A percentile compares a stretch with the other conserved stretches of the same genome.
phyloP scores from a whole-genome alignment of 2,329 filamentous ascomycete species.

The Cercospora canescens region DNA sequence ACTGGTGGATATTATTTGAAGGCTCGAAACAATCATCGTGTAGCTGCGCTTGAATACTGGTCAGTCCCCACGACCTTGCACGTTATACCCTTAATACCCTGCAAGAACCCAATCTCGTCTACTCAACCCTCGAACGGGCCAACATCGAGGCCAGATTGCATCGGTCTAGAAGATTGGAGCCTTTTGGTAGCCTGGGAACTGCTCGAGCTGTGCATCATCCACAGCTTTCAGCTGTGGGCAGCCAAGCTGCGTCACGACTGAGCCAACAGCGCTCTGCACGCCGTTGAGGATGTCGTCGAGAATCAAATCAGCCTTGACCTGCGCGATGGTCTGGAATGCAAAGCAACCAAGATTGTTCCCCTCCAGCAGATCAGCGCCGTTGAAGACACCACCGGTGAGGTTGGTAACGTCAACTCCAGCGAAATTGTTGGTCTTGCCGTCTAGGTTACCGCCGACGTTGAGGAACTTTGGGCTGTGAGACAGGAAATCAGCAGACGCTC shows the following conservation, averaged over 20 bases:
- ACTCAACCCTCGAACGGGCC: background rate
- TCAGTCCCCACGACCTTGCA: too few relatives aligned
- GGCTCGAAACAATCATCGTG: too few relatives aligned
- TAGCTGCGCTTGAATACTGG: too few relatives aligned
- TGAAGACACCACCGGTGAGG: conserved; percentile 46
- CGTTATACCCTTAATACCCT: too few relatives aligned
- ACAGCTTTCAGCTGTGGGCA: conserved; percentile 32
- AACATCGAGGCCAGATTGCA: too few relatives aligned
- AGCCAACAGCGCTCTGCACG: conserved; percentile 17
- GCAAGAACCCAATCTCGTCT: too few relatives aligned
- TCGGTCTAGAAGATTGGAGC: background rate
- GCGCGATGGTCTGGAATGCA: conserved; percentile 37
- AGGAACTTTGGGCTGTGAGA: conserved; percentile 31
- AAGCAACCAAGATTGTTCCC: conserved; percentile 42
- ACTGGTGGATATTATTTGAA: too few relatives aligned
- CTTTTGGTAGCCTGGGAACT: conserved; percentile 32
- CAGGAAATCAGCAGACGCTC: background rate
- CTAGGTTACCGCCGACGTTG: conserved; percentile 39
- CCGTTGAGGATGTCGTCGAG: conserved; percentile 11
- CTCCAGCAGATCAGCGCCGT: conserved; percentile 29
- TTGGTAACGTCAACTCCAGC: conserved; percentile 37
- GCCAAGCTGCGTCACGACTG: conserved; percentile 22
- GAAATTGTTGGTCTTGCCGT: conserved; percentile 39
- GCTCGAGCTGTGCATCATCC: conserved; percentile 29
- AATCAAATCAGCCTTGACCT: conserved; percentile 34